These are phyloP conservation scores for Thielaviopsis populi DNA, from an alignment of 2,329 filamentous ascomycete species.

Conservation along the genomic window DNA sequence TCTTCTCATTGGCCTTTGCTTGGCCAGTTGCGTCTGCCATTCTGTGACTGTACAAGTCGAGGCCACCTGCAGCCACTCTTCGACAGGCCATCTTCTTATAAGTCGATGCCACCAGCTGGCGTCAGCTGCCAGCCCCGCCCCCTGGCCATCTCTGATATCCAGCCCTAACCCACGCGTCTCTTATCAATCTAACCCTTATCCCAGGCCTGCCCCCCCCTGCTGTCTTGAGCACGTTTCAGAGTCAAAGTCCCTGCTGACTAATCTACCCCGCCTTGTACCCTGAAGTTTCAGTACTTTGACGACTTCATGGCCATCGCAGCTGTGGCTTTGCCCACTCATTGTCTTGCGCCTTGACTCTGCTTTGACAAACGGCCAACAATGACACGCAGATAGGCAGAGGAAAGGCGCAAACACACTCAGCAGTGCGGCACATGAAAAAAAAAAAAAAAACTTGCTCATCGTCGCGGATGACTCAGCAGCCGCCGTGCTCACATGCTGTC, in stretches of 20 bases:
- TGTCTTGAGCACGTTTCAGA: constrained; percentile 12
- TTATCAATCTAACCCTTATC: not conserved
- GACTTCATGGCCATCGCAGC: too few relatives aligned
- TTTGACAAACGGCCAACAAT: not conserved
- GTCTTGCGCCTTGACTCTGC: not conserved
- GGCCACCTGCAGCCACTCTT: too few relatives aligned
- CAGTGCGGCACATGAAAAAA: too few relatives aligned
- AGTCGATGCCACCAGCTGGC: too few relatives aligned
- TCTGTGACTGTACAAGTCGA: too few relatives aligned
- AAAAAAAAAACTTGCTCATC: not conserved
- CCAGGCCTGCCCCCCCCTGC: not conserved
- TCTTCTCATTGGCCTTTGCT: too few relatives aligned
- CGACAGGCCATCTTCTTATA: too few relatives aligned
- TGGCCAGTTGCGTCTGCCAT: too few relatives aligned
- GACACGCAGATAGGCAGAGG: too few relatives aligned
- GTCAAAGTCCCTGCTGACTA: not conserved
- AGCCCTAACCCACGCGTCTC: not conserved
- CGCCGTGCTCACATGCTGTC: too few relatives aligned
- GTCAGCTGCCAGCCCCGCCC: too few relatives aligned
- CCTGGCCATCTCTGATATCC: not conserved
- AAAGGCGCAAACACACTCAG: not conserved
- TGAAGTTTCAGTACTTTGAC: too few relatives aligned
- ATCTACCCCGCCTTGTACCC: not conserved
- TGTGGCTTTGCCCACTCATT: not conserved
- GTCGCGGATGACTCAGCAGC: not conserved